Conservation (phyloP, 2,329 filamentous ascomycete genomes). For the Helminthosporium solani region DNA sequence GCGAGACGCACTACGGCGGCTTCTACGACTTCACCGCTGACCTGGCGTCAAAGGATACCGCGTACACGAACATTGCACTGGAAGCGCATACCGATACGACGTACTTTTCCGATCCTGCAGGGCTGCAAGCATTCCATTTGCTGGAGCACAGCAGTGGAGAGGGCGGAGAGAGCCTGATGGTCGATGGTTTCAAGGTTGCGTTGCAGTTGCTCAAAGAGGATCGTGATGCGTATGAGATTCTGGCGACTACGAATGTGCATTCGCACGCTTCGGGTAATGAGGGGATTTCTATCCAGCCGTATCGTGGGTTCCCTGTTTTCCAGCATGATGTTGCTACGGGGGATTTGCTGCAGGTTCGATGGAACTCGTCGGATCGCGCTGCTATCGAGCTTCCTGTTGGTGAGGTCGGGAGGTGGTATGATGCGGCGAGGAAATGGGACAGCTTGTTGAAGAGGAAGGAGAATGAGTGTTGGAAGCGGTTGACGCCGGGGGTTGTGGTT, state of each 20-base stretch:
- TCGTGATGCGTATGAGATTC: slow-evolving; percentile 56
- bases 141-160: slow-evolving; percentile 70
- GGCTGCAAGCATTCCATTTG: slow-evolving; percentile 89
- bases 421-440: slow-evolving; percentile 73
- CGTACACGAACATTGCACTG: slow-evolving; percentile 83
- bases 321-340: slow-evolving; percentile 53
- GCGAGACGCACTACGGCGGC: slow-evolving; percentile 84
- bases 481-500: slow-evolving; percentile 77
- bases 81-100: slow-evolving; percentile 91
- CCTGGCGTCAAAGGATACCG: slow-evolving; percentile 82
- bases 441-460: slow-evolving; percentile 64
- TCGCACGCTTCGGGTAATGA: slow-evolving; percentile 87
- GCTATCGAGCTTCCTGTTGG: slow-evolving; percentile 59
- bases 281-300: slow-evolving; percentile 76
- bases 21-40: slow-evolving; percentile 90
- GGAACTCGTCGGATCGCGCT: slow-evolving; percentile 91
- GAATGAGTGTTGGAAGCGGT: slow-evolving; percentile 76
- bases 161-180: slow-evolving; percentile 78
- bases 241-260: slow-evolving; percentile 62
- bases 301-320: slow-evolving; percentile 69
- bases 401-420: slow-evolving; percentile 68
- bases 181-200: slow-evolving; percentile 82
- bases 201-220: slow-evolving; percentile 57
- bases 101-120: slow-evolving; percentile 90
- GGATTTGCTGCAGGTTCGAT: slow-evolving; percentile 67